Percentiles rank a stretch among this genome's conserved stretches.
phyloP scores from a whole-genome alignment of 768 basidiomycete genomes.

The Russula compacta region DNA sequence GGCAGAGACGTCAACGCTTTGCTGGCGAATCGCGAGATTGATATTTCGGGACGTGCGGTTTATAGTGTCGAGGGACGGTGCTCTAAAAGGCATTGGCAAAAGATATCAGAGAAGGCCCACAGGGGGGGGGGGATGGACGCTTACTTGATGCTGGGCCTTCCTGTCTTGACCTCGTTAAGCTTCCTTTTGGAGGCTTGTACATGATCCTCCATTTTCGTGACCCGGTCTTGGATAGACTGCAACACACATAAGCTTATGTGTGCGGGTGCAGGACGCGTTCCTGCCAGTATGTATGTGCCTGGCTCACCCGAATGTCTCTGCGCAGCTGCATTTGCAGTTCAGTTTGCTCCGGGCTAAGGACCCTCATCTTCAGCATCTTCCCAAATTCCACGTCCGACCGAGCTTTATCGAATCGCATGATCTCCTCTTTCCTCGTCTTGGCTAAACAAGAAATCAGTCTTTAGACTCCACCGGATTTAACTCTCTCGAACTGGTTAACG shows the following conservation, averaged over 20 bases:
- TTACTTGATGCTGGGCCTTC: conserved; percentile 6
- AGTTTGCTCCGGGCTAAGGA: conserved; percentile 67
- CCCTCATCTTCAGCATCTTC: conserved; percentile 34
- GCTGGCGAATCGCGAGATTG: conserved; percentile 57
- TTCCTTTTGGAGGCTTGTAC: conserved; percentile 15
- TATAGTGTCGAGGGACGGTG: conserved; percentile 79
- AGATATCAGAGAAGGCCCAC: neutral
- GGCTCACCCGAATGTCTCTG: conserved; percentile 58
- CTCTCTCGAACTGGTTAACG: conserved; percentile 14
- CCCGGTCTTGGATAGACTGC: conserved; percentile 14
- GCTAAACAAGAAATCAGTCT: conserved; percentile 34
- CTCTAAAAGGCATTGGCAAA: conserved; percentile 34
- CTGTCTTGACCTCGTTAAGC: conserved; percentile 17
- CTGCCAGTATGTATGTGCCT: neutral
- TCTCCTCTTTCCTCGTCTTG: conserved; percentile 75
- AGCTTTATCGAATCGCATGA: conserved; percentile 68
- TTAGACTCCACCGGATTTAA: neutral
- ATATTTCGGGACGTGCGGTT: conserved; percentile 82
- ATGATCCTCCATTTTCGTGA: conserved; percentile 16
- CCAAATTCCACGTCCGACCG: conserved; percentile 68
- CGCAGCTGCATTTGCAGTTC: conserved; percentile 75
- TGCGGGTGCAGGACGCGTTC: neutral
- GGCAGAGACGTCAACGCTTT: conserved; percentile 42
- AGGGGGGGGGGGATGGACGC: neutral
- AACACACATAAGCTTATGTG: neutral